Percentiles rank a stretch among this genome's conserved stretches.
phyloP scores from a whole-genome alignment of 139 green algal genomes.

The Ettlia oleoabundans region DNA sequence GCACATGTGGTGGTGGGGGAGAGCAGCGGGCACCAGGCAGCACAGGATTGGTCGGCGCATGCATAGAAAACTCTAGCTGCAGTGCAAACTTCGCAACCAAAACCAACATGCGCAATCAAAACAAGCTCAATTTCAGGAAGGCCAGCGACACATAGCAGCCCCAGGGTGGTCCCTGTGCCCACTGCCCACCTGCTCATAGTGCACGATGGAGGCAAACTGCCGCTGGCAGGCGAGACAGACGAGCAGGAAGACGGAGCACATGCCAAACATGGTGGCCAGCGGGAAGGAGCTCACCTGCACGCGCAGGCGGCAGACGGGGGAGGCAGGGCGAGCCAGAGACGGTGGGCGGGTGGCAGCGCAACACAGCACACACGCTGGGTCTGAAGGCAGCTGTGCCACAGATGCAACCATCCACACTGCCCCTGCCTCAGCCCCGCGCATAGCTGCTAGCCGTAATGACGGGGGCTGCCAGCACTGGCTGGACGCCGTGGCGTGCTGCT shows the following conservation, averaged over 20 bases:
- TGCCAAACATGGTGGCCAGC: conserved; percentile 91
- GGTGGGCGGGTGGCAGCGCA: background rate
- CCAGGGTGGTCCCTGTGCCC: background rate
- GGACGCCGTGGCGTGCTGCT: background rate
- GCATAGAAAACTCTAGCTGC: no score
- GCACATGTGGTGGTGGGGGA: background rate
- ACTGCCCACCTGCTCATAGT: conserved; percentile 29
- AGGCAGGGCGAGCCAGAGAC: background rate
- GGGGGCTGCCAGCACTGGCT: background rate
- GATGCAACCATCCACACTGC: no score
- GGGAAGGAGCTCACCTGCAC: conserved; percentile 87
- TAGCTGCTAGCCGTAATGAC: background rate
- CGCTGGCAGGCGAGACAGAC: conserved; percentile 62
- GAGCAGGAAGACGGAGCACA: conserved; percentile 91
- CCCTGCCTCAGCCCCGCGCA: background rate
- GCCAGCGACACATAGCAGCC: background rate
- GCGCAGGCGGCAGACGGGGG: background rate
- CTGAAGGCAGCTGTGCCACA: no score
- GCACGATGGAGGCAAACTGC: conserved; percentile 42
- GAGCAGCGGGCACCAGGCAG: background rate
- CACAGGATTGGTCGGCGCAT: no score
- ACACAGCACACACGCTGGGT: background rate
- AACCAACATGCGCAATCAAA: no score
- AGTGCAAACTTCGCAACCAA: no score
- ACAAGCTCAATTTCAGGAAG: no score